These are phyloP conservation scores for Gillenia trifoliata DNA, from an alignment of 306 rosid genomes.

Conservation along the genomic window DNA sequence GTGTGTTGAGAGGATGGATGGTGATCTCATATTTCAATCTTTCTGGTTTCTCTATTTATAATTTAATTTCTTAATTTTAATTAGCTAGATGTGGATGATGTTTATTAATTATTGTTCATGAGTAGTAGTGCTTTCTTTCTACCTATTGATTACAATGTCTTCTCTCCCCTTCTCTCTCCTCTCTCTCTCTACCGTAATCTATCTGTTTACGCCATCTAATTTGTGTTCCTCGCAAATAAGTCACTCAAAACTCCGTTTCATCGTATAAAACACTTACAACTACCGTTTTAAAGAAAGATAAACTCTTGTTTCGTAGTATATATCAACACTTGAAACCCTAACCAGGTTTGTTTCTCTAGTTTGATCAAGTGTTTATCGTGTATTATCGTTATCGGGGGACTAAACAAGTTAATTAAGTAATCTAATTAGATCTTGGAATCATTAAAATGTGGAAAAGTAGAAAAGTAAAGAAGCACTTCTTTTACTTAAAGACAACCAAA, in stretches of 20 bases:
- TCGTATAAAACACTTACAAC: no score
- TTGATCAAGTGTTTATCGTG: neutral
- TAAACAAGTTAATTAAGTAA: no score
- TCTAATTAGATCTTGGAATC: neutral
- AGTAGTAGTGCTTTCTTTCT: neutral
- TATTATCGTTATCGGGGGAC: neutral
- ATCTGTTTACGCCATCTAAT: neutral
- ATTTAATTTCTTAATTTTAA: neutral
- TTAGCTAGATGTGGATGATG: conserved; percentile 12
- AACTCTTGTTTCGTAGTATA: no score
- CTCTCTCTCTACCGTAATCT: neutral
- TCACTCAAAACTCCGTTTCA: neutral
- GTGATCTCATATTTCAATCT: neutral
- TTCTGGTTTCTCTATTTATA: neutral
- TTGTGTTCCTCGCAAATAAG: neutral
- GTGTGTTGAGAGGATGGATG: neutral
- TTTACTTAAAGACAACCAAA: no score
- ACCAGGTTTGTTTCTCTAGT: neutral
- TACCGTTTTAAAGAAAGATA: no score
- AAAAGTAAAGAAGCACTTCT: neutral
- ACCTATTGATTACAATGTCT: neutral
- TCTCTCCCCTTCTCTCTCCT: neutral
- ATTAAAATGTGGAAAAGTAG: no score
- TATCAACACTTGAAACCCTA: no score
- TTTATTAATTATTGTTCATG: conserved; percentile 23